Percentiles rank a stretch among this genome's conserved stretches.
Evolutionary conservation across 2,329 filamentous ascomycete genomes (phyloP).

Genomic region (Esteya vermicola): DNA sequence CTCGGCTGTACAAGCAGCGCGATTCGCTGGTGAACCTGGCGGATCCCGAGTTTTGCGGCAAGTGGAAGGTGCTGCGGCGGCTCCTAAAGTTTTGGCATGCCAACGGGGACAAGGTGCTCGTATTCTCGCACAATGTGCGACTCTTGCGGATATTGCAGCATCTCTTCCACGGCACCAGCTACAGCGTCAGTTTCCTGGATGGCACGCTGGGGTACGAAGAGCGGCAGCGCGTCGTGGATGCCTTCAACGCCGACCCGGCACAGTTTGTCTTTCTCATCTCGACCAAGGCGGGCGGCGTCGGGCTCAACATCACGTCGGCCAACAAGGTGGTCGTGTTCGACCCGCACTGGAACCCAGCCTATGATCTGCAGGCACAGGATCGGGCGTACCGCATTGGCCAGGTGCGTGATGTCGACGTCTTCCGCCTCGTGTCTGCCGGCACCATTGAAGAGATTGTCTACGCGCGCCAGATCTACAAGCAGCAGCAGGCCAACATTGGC

Average conservation of each 20-base stretch:
- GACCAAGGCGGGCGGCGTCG: constrained; percentile 83
- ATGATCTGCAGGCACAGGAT: constrained; percentile 92
- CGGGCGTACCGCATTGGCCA: constrained; percentile 94
- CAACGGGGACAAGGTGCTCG: constrained; percentile 83
- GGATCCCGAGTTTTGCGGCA: constrained; percentile 86
- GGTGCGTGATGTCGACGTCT: constrained; percentile 84
- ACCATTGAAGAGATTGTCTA: constrained; percentile 98
- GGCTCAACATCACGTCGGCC: constrained; percentile 89
- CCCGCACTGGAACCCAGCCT: constrained; percentile 93
- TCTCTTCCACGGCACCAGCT: constrained; percentile 76
- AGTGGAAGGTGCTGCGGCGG: constrained; percentile 85
- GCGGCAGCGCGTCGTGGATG: constrained; percentile 66
- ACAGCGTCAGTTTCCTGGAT: constrained; percentile 83
- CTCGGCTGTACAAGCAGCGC: constrained; percentile 55
- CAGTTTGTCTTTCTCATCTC: constrained; percentile 96
- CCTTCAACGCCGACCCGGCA: constrained; percentile 75
- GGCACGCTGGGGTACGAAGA: constrained; percentile 74
- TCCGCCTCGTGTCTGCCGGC: constrained; percentile 75
- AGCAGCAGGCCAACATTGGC: constrained; percentile 95
- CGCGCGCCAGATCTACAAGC: constrained; percentile 94
- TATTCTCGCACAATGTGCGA: constrained; percentile 87
- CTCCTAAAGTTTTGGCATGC: constrained; percentile 80
- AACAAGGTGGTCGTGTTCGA: constrained; percentile 98
- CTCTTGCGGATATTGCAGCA: constrained; percentile 72
- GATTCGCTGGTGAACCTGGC: constrained; percentile 71